Conservation (phyloP, 1,139 yeast species). For the Zygoascus hellenicus region DNA sequence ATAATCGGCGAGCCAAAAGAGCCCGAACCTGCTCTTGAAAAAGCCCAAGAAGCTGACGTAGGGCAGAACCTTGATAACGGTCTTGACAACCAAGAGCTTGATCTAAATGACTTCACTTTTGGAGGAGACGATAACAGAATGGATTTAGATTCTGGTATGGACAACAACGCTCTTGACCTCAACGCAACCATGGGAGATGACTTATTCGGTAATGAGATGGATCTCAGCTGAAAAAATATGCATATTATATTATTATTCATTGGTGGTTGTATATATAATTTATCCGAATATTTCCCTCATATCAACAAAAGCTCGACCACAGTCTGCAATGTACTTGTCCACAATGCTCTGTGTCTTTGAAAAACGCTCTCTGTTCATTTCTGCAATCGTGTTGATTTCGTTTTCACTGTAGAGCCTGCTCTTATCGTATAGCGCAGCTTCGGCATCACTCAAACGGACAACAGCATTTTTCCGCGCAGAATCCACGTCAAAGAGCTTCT, state of each 20-base stretch:
- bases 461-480: constrained; percentile 52
- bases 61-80: too few relatives aligned
- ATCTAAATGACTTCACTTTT: constrained; percentile 14
- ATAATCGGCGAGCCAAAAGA: not conserved
- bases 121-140: constrained; percentile 7
- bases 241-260: constrained; percentile 1
- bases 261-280: not conserved
- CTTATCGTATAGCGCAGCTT: constrained; percentile 3
- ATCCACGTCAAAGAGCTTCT: constrained; percentile 74
- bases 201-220: constrained; percentile 10
- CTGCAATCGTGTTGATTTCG: constrained; percentile 61
- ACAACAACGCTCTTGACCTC: not conserved
- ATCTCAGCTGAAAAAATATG: constrained; percentile 1
- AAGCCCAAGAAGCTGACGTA: too few relatives aligned
- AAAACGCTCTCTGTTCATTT: constrained; percentile 68
- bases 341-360: constrained; percentile 56
- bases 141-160: constrained; percentile 1
- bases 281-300: constrained; percentile 64
- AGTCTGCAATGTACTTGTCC: constrained; percentile 66
- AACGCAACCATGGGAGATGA: constrained; percentile 3
- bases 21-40: too few relatives aligned
- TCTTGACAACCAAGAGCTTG: constrained; percentile 14
- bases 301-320: constrained; percentile 89
- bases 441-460: constrained; percentile 10
- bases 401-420: constrained; percentile 5